Conservation (phyloP, 139 green algal species). For the Monoraphidium neglectum region DNA sequence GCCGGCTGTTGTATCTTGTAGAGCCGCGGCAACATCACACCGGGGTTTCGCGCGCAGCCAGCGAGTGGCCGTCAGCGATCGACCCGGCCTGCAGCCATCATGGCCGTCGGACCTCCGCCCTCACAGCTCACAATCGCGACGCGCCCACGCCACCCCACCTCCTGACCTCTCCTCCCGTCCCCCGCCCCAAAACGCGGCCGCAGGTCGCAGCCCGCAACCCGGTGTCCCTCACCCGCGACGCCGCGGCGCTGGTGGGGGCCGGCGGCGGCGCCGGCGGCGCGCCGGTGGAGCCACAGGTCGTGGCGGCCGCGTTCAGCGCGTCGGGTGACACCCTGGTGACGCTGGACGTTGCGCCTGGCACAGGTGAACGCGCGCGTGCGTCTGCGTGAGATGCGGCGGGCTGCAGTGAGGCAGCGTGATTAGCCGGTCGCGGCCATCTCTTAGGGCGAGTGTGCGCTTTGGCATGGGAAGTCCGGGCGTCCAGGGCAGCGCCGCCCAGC, state of each 20-base stretch:
- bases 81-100: no score
- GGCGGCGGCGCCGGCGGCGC: conserved; percentile 12
- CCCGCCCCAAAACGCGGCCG: not conserved
- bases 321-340: conserved; percentile 50
- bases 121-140: not conserved
- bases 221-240: conserved; percentile 37
- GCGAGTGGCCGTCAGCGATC: no score
- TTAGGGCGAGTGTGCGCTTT: no score
- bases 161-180: not conserved
- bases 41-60: not conserved
- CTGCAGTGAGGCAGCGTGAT: no score
- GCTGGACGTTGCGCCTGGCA: conserved; percentile 57
- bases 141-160: not conserved
- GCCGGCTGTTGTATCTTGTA: not conserved
- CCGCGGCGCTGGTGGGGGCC: not conserved
- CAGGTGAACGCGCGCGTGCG: conserved; percentile 8
- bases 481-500: not conserved
- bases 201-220: conserved; percentile 58
- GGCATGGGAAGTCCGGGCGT: not conserved
- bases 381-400: no score
- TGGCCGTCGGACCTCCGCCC: not conserved
- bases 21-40: not conserved
- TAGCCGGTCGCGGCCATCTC: no score
- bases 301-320: conserved; percentile 47
- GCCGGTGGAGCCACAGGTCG: conserved; percentile 41